These are phyloP conservation scores for Leucosporidium creatinivorum DNA, from an alignment of 768 basidiomycete species.

Conservation along the genomic window DNA sequence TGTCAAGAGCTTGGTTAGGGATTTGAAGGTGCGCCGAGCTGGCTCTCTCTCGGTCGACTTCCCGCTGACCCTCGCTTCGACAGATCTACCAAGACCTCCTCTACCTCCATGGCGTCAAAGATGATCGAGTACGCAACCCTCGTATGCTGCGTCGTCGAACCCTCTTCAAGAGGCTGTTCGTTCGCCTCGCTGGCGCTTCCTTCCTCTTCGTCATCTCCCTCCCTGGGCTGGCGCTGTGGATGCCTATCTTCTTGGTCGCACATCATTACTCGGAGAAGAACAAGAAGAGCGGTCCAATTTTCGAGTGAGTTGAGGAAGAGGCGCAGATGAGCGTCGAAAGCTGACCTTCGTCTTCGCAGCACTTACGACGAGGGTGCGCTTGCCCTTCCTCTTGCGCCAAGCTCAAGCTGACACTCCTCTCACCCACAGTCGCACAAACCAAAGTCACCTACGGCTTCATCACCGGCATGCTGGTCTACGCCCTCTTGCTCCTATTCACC, in stretches of 20 bases:
- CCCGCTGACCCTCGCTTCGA: too few relatives aligned
- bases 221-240: constrained; percentile 74
- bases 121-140: constrained; percentile 70
- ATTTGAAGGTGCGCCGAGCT: constrained; percentile 53
- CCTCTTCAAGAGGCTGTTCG: constrained; percentile 57
- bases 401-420: background rate
- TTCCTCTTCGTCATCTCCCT: constrained; percentile 59
- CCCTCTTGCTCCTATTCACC: constrained; percentile 51
- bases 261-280: constrained; percentile 64
- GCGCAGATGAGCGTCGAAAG: too few relatives aligned
- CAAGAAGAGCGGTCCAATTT: constrained; percentile 52
- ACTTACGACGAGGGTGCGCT: constrained; percentile 29
- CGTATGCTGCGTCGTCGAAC: constrained; percentile 47
- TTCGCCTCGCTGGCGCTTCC: constrained; percentile 60
- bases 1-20: constrained; percentile 42
- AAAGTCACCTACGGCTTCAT: constrained; percentile 60
- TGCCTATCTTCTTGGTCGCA: constrained; percentile 66
- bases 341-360: background rate
- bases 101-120: constrained; percentile 62
- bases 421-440: constrained; percentile 25
- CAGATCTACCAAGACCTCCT: constrained; percentile 49
- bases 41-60: background rate
- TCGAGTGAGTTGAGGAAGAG: constrained; percentile 16
- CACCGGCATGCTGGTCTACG: constrained; percentile 65
- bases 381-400: background rate